phyloP scores from a whole-genome alignment of 2,329 filamentous ascomycete genomes.

The Acarospora socialis region DNA sequence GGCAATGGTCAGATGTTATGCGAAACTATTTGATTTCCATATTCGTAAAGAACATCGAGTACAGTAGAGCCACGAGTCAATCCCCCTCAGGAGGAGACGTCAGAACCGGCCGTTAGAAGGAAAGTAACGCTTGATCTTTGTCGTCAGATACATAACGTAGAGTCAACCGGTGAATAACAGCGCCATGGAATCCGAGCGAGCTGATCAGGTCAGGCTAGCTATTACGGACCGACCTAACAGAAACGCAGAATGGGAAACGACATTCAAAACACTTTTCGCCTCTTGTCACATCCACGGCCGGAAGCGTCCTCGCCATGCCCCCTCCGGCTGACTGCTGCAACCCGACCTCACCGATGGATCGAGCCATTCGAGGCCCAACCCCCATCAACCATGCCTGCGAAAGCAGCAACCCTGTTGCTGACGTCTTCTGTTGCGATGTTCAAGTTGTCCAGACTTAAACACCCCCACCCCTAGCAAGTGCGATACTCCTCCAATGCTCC shows the following conservation, averaged over 20 bases:
- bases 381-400: conserved; percentile 8
- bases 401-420: conserved; percentile 1
- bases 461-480: background rate
- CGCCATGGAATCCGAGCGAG: background rate
- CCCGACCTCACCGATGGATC: background rate
- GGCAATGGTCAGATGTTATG: no score
- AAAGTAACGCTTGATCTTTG: background rate
- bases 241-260: conserved; percentile 2
- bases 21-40: no score
- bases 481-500: conserved; percentile 1
- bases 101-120: conserved; percentile 12
- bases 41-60: no score
- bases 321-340: conserved; percentile 2
- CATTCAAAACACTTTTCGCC: conserved; percentile 1
- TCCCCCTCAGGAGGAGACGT: conserved; percentile 12
- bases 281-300: conserved; percentile 7
- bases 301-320: conserved; percentile 9
- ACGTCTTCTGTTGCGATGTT: conserved; percentile 2
- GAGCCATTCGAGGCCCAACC: conserved; percentile 7
- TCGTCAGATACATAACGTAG: background rate
- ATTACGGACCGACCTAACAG: background rate
- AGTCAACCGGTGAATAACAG: no score
- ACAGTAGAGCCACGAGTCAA: conserved; percentile 16
- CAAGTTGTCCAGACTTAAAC: conserved; percentile 5
- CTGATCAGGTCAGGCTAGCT: background rate